These are phyloP conservation scores for Solanum aculeatissimum DNA, from an alignment of 305 asterid species.

Conservation along the genomic window DNA sequence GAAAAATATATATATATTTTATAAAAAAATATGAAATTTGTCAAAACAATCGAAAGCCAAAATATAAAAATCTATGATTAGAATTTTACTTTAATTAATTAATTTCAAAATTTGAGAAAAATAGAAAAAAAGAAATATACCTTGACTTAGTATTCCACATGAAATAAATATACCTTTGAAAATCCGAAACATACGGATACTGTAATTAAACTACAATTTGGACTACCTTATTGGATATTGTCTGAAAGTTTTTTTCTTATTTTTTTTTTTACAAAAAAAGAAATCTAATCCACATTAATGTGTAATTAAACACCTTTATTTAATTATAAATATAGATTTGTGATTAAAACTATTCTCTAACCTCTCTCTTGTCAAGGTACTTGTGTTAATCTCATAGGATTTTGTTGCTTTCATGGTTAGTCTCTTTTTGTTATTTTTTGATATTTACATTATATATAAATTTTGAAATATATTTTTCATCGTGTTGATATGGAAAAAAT, in stretches of 20 bases:
- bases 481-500: background rate
- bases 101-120: too few species aligned
- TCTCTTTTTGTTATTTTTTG: background rate
- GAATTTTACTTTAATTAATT: too few species aligned
- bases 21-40: too few species aligned
- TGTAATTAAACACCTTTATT: background rate
- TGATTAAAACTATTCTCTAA: background rate
- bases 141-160: background rate
- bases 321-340: background rate
- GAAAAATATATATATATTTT: too few species aligned
- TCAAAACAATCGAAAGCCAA: too few species aligned
- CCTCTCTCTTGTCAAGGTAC: background rate
- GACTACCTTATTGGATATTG: background rate
- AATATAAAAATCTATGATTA: too few species aligned
- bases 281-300: background rate
- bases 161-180: background rate
- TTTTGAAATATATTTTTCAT: background rate
- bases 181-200: background rate
- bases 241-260: background rate
- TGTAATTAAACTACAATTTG: background rate
- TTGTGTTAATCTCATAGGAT: background rate
- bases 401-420: background rate
- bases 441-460: background rate
- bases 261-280: background rate
- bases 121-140: background rate